Evolutionary conservation across 202 grass and related monocot species (phyloP).

Genomic region (Hordeum pubiflorum): DNA sequence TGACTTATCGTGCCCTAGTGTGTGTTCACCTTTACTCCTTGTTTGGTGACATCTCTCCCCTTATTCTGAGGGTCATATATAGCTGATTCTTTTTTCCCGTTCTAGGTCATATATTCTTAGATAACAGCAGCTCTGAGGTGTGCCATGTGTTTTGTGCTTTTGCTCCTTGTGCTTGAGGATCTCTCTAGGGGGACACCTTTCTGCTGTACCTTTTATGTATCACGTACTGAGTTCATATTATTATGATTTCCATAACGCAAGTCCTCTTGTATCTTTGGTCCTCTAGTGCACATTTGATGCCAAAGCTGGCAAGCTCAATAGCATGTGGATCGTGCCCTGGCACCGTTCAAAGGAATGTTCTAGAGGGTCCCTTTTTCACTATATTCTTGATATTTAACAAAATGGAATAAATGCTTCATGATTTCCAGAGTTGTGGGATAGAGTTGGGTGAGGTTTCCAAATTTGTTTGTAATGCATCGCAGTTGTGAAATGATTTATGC

Average conservation of each 20-base stretch:
- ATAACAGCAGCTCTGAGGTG: conserved; percentile 22
- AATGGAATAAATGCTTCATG: too few relatives aligned
- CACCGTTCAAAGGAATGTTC: too few relatives aligned
- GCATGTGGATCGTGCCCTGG: too few relatives aligned
- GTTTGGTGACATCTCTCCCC: conserved; percentile 25
- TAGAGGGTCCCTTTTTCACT: too few relatives aligned
- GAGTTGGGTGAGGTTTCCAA: too few relatives aligned
- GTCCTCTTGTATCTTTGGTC: neutral
- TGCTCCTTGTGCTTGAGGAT: conserved; percentile 53
- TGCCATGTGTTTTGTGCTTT: conserved; percentile 37
- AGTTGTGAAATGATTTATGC: too few relatives aligned
- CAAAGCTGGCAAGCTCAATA: neutral
- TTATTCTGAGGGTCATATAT: conserved; percentile 30
- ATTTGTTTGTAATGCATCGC: too few relatives aligned
- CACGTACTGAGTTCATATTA: conserved; percentile 31
- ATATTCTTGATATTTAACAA: too few relatives aligned
- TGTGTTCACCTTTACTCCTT: neutral
- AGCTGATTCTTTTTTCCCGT: conserved; percentile 28
- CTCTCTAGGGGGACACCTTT: conserved; percentile 15
- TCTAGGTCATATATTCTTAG: conserved; percentile 36
- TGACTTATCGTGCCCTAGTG: neutral
- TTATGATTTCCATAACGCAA: neutral
- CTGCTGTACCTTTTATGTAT: conserved; percentile 31
- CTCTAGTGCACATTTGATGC: neutral
- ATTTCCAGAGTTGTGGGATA: too few relatives aligned